These are phyloP conservation scores for Coemansia sp. DNA, from an alignment of 192 early-diverging fungal genomes.

Conservation along the genomic window DNA sequence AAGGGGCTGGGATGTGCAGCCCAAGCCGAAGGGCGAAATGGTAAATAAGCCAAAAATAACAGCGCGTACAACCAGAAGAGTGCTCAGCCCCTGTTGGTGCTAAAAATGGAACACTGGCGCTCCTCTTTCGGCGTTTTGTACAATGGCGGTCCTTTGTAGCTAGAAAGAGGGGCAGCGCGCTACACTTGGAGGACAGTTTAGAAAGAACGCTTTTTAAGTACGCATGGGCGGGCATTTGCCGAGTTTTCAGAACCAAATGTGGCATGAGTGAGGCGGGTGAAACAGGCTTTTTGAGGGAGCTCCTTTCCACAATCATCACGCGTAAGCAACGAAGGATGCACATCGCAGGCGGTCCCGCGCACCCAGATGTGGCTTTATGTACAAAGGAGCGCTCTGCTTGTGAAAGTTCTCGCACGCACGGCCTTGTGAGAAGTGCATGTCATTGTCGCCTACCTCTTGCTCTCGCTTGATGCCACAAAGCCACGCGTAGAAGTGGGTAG, in stretches of 20 bases:
- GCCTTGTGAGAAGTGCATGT: background rate
- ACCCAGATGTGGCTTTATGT: background rate
- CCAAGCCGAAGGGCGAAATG: background rate
- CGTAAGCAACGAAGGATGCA: background rate
- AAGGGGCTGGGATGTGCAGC: background rate
- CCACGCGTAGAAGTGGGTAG: too few relatives aligned
- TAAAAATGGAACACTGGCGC: slow-evolving; percentile 3
- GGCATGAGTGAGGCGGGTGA: background rate
- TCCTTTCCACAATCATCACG: slow-evolving; percentile 6
- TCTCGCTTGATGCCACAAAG: background rate
- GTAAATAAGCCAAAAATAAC: background rate
- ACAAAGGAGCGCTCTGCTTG: background rate
- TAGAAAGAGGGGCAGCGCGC: background rate
- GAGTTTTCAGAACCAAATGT: background rate
- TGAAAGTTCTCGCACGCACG: background rate
- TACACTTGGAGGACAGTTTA: background rate
- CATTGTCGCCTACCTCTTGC: background rate
- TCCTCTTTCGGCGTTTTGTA: slow-evolving; percentile 2
- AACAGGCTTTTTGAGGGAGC: background rate
- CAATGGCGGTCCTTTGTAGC: slow-evolving; percentile 7
- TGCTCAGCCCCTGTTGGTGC: background rate
- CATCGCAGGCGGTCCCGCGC: background rate
- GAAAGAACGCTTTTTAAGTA: background rate
- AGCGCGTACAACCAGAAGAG: background rate
- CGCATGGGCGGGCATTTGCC: background rate